Evolutionary conservation across 2,329 filamentous ascomycete species (phyloP).

Genomic region (Fusarium metavorans): DNA sequence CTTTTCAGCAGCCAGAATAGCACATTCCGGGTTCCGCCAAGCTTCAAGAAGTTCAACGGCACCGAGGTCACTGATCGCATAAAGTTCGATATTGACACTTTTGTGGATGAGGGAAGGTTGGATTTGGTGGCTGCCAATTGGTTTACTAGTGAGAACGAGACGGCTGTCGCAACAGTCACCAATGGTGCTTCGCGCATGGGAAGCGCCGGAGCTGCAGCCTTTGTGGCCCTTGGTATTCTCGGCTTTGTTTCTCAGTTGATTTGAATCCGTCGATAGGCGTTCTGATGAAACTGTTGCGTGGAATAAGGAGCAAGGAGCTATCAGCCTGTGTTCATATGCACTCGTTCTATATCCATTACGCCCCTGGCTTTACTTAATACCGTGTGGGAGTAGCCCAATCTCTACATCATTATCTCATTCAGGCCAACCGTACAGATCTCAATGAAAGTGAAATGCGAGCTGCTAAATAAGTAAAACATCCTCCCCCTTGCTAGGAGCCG

Average conservation of each 20-base stretch:
- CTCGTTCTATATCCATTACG: no score
- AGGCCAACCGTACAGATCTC: no score
- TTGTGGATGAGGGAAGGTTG: neutral
- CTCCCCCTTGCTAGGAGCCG: no score
- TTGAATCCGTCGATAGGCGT: neutral
- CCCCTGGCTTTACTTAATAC: no score
- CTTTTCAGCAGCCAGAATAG: neutral
- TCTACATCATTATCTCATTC: no score
- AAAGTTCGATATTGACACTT: neutral
- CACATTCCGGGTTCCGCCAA: neutral
- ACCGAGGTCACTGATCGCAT: neutral
- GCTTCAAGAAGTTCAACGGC: neutral
- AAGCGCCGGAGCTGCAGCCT: neutral
- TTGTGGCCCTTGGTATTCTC: neutral
- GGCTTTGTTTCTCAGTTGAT: neutral
- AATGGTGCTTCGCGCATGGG: neutral
- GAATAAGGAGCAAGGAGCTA: neutral
- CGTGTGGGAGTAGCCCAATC: no score
- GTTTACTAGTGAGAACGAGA: constrained; percentile 3
- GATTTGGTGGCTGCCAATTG: constrained; percentile 1
- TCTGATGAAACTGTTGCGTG: neutral
- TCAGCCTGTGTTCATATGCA: no score
- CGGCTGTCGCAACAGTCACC: neutral
- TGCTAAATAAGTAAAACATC: no score
- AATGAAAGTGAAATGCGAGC: no score